These are phyloP conservation scores for Boletus hoseneyae DNA, from an alignment of 1,284 basidiomycete species.

Conservation along the genomic window DNA sequence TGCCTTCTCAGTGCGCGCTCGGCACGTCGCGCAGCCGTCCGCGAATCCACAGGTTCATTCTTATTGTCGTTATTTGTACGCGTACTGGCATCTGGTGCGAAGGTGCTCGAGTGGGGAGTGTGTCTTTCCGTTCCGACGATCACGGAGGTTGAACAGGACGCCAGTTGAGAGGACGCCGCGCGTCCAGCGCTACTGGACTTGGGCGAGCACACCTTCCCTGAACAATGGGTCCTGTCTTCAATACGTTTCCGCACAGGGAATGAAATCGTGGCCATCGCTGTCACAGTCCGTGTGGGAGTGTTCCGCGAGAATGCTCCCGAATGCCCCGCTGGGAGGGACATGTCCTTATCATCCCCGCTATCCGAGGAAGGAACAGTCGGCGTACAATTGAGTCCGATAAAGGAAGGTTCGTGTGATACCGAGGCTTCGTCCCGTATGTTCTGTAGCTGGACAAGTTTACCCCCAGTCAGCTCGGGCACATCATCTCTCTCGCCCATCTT, in stretches of 20 bases:
- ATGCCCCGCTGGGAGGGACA: neutral
- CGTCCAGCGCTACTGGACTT: neutral
- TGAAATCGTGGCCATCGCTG: conserved; percentile 16
- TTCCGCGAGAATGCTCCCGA: neutral
- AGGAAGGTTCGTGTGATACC: neutral
- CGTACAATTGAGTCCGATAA: neutral
- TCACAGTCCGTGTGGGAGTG: neutral
- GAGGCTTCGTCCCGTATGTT: neutral
- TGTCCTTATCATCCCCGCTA: neutral
- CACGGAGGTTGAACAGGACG: conserved; percentile 2
- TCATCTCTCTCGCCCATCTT: neutral
- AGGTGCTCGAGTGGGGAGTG: neutral
- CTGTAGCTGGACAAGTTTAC: neutral
- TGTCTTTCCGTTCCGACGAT: neutral
- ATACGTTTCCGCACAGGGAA: conserved; percentile 23
- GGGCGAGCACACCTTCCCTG: conserved; percentile 4
- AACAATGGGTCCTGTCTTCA: neutral
- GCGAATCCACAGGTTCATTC: conserved; percentile 11
- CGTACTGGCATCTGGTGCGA: neutral
- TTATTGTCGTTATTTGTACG: neutral
- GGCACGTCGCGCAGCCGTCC: conserved; percentile 18
- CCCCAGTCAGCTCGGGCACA: neutral
- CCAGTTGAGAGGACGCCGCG: neutral
- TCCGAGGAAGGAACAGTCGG: neutral
- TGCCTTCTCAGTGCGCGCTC: conserved; percentile 20